Percentiles rank a stretch among this genome's conserved stretches.
phyloP scores from a whole-genome alignment of 768 basidiomycete genomes.

The Mycena epipterygia region DNA sequence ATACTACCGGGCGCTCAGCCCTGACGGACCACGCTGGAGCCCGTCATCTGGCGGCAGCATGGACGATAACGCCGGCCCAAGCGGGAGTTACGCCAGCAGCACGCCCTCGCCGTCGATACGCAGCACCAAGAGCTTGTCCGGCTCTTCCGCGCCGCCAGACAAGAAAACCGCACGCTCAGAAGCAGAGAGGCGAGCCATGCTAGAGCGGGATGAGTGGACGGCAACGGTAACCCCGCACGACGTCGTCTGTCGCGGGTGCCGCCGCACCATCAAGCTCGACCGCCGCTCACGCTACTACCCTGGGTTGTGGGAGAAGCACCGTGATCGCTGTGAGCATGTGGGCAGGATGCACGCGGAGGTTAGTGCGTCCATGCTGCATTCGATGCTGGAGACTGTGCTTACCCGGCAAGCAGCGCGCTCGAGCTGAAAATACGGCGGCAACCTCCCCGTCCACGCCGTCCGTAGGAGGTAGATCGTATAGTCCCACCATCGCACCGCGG shows the following conservation, averaged over 20 bases:
- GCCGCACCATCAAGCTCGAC: conserved; percentile 18
- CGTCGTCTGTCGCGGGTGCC: conserved; percentile 20
- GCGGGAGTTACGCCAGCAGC: neutral
- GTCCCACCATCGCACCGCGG: neutral
- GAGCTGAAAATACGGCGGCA: too few species aligned
- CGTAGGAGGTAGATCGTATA: too few species aligned
- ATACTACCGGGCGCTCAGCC: too few species aligned
- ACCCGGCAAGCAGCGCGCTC: too few species aligned
- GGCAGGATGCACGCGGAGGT: neutral
- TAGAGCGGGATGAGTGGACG: conserved; percentile 16
- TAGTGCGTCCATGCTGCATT: too few species aligned
- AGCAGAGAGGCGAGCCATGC: neutral
- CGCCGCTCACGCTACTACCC: conserved; percentile 18
- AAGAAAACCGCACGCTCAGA: conserved; percentile 15
- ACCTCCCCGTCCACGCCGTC: too few species aligned
- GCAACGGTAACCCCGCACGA: neutral
- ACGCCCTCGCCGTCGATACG: neutral
- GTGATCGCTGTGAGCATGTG: conserved; percentile 11
- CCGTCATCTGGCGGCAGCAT: neutral
- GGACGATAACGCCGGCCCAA: neutral
- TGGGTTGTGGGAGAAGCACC: conserved; percentile 27
- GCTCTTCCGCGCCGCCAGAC: neutral
- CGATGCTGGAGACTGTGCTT: too few species aligned
- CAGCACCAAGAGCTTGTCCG: neutral
- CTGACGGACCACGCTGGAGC: neutral